Base-by-base conservation (phyloP, 2,329 filamentous ascomycete species). In the Monilinia polystroma region DNA sequence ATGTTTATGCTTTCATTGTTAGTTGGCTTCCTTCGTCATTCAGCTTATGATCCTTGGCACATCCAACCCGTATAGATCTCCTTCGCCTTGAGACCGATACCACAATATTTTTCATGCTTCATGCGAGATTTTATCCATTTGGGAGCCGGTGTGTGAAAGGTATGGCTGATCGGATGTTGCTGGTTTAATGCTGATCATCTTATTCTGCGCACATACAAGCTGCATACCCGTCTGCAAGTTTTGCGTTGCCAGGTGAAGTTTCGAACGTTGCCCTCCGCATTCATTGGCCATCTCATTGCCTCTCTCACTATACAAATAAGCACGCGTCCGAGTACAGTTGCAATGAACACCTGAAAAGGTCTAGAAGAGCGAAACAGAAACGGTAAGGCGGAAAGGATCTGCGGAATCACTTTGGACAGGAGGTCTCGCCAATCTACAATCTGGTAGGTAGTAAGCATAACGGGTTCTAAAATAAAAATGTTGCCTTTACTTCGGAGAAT, bases 401-500 rank as follows among this genome's bases (percentile, higher is more conserved):
- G 32, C 63, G 26, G 55, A 41, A 66, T 45, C n/a, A 23, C n/a
- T 60, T 47, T 59, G 51, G 43, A 66, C 55, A 59, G 43, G 43
- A 59, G 57, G 57, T 59, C 57, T 66, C 63, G 63, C 63, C 63
- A 66, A 66, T 66, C 63, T 66, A 66, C 63, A 66, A 66, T 59
- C 56, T 60, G 57, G 43, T 35, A 59, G 43, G 57, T 49, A 38
- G 47, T 47, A 60, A 53, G 47, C 55, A 66, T 43, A 66, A 66
- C 63, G 63, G 63, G 55, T 66, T 52, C 55, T 43, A 60, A 58
- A 59, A 41, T 23, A 52, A 53, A 32, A 54, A 49, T 59, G 43
- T 49, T 59, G 57, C 18, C 49, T 49, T 59, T 59, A 41, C 47
- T 60, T 66, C 55, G 63, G 35, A 53, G 63, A 35, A 60, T 60